phyloP scores from a whole-genome alignment of 805 yeast genomes.

The Suhomyces canberraensis region DNA sequence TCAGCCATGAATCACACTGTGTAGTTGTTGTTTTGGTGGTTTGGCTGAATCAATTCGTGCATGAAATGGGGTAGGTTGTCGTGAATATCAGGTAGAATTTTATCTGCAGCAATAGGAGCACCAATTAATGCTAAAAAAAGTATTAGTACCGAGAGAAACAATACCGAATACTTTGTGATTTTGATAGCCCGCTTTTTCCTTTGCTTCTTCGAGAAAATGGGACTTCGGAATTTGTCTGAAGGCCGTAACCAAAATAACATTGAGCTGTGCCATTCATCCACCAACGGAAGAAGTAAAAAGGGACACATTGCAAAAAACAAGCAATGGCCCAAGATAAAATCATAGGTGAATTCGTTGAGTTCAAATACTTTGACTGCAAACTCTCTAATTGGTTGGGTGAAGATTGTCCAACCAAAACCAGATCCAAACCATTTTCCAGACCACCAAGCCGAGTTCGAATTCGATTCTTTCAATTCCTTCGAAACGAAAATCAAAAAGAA shows the following conservation, averaged over 20 bases:
- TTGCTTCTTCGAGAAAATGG: slow-evolving; percentile 40
- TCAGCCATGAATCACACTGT: no score
- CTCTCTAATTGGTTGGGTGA: slow-evolving; percentile 48
- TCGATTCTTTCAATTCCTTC: slow-evolving; percentile 41
- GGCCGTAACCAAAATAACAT: slow-evolving; percentile 51
- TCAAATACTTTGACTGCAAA: slow-evolving; percentile 44
- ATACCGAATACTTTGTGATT: slow-evolving; percentile 43
- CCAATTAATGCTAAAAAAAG: slow-evolving; percentile 41
- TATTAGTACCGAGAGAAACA: slow-evolving; percentile 38
- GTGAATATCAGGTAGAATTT: slow-evolving; percentile 3
- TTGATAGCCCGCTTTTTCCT: slow-evolving; percentile 20
- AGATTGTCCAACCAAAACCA: slow-evolving; percentile 33
- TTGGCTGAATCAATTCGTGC: slow-evolving; percentile 52
- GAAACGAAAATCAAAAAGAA: slow-evolving; percentile 32
- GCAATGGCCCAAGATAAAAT: slow-evolving; percentile 44
- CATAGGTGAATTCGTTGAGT: slow-evolving; percentile 45
- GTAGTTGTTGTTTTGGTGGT: slow-evolving; percentile 4
- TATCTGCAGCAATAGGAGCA: slow-evolving; percentile 44
- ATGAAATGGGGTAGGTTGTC: not conserved
- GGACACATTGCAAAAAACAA: slow-evolving; percentile 40
- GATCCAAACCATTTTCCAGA: slow-evolving; percentile 47
- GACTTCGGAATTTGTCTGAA: slow-evolving; percentile 30
- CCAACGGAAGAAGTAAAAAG: slow-evolving; percentile 41
- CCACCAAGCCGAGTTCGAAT: slow-evolving; percentile 51
- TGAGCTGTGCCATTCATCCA: slow-evolving; percentile 47